A percentile compares a stretch with the other conserved stretches of the same genome.
Conservation (phyloP, 192 early-diverging fungal species). For the Chytriomyces confervae region DNA sequence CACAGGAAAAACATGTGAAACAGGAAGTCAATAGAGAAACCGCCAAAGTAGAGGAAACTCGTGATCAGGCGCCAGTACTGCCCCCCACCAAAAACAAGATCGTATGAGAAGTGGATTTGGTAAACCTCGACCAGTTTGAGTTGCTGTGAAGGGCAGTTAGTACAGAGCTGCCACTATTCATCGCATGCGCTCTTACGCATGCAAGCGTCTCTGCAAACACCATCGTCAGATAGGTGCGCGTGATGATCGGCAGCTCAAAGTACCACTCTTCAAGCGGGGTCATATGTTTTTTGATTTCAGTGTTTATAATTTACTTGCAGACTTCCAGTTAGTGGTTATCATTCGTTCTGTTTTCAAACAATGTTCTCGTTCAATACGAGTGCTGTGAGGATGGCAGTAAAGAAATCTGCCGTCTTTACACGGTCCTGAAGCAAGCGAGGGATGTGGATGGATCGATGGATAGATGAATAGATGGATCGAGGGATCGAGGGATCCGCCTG, state of each 20-base stretch:
- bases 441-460: no score
- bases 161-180: not conserved
- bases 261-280: conserved; percentile 84
- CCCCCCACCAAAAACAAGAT: conserved; percentile 67
- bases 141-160: conserved; percentile 62
- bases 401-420: no score
- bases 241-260: conserved; percentile 83
- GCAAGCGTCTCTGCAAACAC: conserved; percentile 77
- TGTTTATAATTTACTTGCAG: not conserved
- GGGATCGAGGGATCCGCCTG: no score
- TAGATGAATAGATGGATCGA: no score
- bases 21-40: conserved; percentile 86
- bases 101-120: conserved; percentile 83
- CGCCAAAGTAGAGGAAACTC: conserved; percentile 93
- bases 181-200: conserved; percentile 60
- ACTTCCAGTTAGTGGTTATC: not conserved
- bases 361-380: no score
- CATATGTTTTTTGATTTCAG: conserved; percentile 4
- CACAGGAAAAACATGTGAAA: conserved; percentile 93
- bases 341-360: no score
- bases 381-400: no score
- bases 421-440: no score
- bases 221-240: conserved; percentile 84
- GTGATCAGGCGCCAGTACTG: conserved; percentile 93
- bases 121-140: conserved; percentile 78